These are phyloP conservation scores for Jamesozyma lodderae DNA, from an alignment of 805 yeast species.

Conservation along the genomic window DNA sequence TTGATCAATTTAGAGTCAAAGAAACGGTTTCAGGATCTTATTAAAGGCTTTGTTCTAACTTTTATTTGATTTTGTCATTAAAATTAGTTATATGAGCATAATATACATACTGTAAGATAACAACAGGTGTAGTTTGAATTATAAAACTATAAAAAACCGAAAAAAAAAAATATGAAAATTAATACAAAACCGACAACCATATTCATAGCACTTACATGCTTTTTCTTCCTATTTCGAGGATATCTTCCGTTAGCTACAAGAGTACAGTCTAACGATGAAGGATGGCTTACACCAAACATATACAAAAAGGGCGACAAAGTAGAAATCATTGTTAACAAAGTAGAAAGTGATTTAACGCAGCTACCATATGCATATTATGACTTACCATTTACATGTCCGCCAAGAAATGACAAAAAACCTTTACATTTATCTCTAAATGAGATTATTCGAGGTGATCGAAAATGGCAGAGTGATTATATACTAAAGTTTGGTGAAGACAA, in stretches of 20 bases:
- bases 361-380: constrained; percentile 71
- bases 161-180: no score
- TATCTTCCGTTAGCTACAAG: background rate
- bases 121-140: no score
- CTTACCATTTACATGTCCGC: constrained; percentile 74
- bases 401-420: constrained; percentile 44
- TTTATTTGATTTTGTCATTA: no score
- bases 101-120: no score
- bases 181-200: background rate
- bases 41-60: no score
- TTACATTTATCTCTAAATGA: constrained; percentile 66
- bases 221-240: constrained; percentile 1
- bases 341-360: constrained; percentile 64
- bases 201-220: background rate
- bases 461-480: constrained; percentile 66
- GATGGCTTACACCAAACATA: constrained; percentile 28
- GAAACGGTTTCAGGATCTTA: background rate
- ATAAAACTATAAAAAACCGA: no score
- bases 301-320: constrained; percentile 50
- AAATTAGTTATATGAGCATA: no score
- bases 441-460: constrained; percentile 70
- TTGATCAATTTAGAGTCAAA: background rate
- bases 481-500: constrained; percentile 55
- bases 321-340: constrained; percentile 63
- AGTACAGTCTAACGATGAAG: constrained; percentile 4